Evolutionary conservation across 2,329 filamentous ascomycete species (phyloP).

Genomic region (Colletotrichum gloeosporioides): DNA sequence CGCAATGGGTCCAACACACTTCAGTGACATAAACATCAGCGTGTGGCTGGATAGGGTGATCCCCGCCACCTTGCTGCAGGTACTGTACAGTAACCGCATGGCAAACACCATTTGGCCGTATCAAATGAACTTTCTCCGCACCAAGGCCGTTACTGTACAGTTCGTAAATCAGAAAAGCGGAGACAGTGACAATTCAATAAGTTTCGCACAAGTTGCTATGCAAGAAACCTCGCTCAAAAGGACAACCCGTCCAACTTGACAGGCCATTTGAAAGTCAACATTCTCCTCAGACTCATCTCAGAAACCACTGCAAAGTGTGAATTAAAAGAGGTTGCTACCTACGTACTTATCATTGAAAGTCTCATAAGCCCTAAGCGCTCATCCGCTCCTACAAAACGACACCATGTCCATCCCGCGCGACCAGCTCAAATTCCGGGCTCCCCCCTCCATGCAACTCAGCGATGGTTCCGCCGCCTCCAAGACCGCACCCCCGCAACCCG

Average conservation of each 20-base stretch:
- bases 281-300: neutral
- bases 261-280: neutral
- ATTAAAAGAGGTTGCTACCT: neutral
- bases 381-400: neutral
- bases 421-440: neutral
- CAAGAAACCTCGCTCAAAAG: neutral
- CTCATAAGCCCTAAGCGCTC: neutral
- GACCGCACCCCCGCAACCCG: neutral
- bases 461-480: constrained; percentile 9
- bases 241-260: neutral
- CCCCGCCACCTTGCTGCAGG: neutral
- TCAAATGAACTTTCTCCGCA: neutral
- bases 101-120: neutral
- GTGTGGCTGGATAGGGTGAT: neutral
- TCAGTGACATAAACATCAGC: neutral
- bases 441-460: constrained; percentile 14
- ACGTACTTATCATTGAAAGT: neutral
- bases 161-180: neutral
- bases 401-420: neutral
- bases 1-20: rapidly evolving
- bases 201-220: neutral
- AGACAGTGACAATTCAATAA: neutral
- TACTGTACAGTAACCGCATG: neutral
- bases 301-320: neutral
- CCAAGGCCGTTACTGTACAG: neutral